A percentile compares a stretch with the other conserved stretches of the same genome.
Evolutionary conservation across 169 alveolate species (phyloP).

Genomic region (Cryptosporidium baileyi): DNA sequence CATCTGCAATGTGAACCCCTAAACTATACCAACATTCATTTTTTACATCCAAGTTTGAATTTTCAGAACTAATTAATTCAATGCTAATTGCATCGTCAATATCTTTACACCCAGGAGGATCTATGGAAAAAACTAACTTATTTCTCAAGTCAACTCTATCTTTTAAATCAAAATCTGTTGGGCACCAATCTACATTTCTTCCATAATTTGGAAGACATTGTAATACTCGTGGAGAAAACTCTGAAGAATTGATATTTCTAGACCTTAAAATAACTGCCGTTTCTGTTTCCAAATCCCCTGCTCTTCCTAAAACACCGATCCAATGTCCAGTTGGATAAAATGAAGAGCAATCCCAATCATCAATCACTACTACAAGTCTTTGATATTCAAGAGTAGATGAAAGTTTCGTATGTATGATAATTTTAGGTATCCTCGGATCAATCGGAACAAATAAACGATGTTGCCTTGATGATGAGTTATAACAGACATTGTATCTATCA

Average conservation of each 20-base stretch:
- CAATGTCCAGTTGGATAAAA: slow-evolving; percentile 92
- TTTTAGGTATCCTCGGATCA: slow-evolving; percentile 88
- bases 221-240: slow-evolving; percentile 45
- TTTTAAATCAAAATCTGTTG: slow-evolving; percentile 77
- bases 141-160: slow-evolving; percentile 84
- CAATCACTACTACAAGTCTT: slow-evolving; percentile 89
- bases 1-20: slow-evolving; percentile 99
- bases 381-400: slow-evolving; percentile 83
- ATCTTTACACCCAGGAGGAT: slow-evolving; percentile 99
- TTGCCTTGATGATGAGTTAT: slow-evolving; percentile 71
- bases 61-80: slow-evolving; percentile 73
- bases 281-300: slow-evolving; percentile 89
- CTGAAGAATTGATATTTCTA: slow-evolving; percentile 42
- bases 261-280: slow-evolving; percentile 70
- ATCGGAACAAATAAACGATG: slow-evolving; percentile 89
- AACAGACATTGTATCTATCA: slow-evolving; percentile 35
- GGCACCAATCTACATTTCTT: slow-evolving; percentile 45
- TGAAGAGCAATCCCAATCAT: slow-evolving; percentile 84
- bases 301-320: slow-evolving; percentile 88
- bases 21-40: slow-evolving; percentile 81
- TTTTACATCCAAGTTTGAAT: slow-evolving; percentile 73
- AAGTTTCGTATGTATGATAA: slow-evolving; percentile 81
- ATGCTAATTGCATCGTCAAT: slow-evolving; percentile 97
- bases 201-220: slow-evolving; percentile 49
- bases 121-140: slow-evolving; percentile 92